Evolutionary conservation across 2,329 filamentous ascomycete genomes (phyloP).

Genomic region (Apiospora phragmitis): DNA sequence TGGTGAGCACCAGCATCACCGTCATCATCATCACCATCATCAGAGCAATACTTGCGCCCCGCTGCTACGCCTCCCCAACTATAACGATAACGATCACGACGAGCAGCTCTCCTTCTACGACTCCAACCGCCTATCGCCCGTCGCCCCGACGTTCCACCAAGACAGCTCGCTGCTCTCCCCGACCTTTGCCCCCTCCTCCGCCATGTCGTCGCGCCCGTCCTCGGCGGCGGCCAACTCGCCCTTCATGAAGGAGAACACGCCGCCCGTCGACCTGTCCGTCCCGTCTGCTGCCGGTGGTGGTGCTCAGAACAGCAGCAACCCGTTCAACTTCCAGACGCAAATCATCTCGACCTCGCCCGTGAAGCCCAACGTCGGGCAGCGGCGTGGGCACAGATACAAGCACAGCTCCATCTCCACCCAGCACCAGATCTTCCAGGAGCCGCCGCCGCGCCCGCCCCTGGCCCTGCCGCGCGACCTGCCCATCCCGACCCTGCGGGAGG

Average conservation of each 20-base stretch:
- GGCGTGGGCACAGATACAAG: conserved; percentile 96
- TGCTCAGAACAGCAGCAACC: conserved; percentile 53
- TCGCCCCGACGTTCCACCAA: conserved; percentile 28
- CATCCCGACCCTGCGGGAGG: conserved; percentile 85
- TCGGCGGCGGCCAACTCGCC: conserved; percentile 19
- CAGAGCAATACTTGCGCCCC: conserved; percentile 18
- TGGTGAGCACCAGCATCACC: conserved; percentile 11
- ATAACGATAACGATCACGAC: conserved; percentile 12
- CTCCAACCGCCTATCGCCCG: conserved; percentile 32
- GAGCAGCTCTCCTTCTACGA: conserved; percentile 27
- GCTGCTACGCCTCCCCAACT: conserved; percentile 21
- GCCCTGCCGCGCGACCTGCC: conserved; percentile 90
- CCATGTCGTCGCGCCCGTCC: conserved; percentile 26
- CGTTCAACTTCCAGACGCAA: conserved; percentile 94
- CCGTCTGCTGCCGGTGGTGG: conserved; percentile 18
- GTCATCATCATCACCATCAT: conserved; percentile 12
- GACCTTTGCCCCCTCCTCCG: conserved; percentile 14
- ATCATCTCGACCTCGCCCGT: conserved; percentile 73
- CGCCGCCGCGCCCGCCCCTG: conserved; percentile 79
- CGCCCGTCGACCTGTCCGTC: conserved; percentile 33
- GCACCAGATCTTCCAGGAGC: conserved; percentile 95
- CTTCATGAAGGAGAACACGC: conserved; percentile 27
- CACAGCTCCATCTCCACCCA: conserved; percentile 86
- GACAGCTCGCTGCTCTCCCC: conserved; percentile 18
- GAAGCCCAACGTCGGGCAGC: conserved; percentile 85